Evolutionary conservation across 768 basidiomycete genomes (phyloP), one percentile per base, ranked within the genome.

Genomic region (Boletus patriciae): DNA sequence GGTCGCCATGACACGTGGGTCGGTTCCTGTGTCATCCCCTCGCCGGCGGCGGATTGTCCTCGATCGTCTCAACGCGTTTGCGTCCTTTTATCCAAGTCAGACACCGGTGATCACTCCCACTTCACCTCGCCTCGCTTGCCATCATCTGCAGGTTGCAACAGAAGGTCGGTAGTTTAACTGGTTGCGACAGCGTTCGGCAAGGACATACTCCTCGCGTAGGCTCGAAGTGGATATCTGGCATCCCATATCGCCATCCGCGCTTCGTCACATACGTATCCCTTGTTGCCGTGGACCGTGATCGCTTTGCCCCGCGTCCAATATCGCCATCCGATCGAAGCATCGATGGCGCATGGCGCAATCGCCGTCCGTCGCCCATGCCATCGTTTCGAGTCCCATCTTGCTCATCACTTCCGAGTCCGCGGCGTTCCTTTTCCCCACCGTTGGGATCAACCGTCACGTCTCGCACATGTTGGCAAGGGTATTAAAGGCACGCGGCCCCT

Each of bases 401-500:
- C 16, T 19, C 29, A 16, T 41, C 50, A 40, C 33, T 25, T 37
- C 38, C 46, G 25, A 29, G 13, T 21, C 43, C 58, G 50, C 50
- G 53, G 53, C 46, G 11, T 33, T 38, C 29, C 19, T 10, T 34
- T 8, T 40, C 34, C 43, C 41, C 36, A 19, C 23, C 42, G 31
- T 40, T 29, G 52, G 37, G 25, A 53, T 55, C 40, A 27, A 53
- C 45, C 25, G 11, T 31, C 36, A 16, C 31, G 43, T 56, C 56
- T 51, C 41, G 51, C 18, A 43, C 29, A 18, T n/a, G 40, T 21
- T 52, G 23, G 41, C 34, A 46, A 42, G 21, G 44, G 46, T 45
- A 54, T 52, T 29, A 50, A 51, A 54, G 45, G 46, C 46, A 65
- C 43, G 49, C 41, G 25, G 31, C 23, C 19, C 29, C 13, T 16